Base-by-base conservation (phyloP, 1,139 yeast species). In the Yamadazyma blattariae region DNA sequence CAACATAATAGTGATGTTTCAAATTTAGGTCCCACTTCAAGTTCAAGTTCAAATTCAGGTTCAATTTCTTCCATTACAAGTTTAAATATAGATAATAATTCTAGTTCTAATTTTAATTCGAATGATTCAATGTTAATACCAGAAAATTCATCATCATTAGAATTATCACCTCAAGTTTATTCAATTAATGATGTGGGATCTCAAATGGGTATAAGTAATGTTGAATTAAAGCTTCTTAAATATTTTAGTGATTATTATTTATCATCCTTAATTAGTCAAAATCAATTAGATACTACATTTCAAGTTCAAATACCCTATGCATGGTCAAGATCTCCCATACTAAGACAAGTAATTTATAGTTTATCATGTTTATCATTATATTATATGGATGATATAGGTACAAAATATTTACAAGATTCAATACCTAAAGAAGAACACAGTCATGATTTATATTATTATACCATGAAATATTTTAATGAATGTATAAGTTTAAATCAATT, bases 351-450 rank as follows among this genome's bases (percentile, higher is more conserved):
- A 5, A 23, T 31, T 4, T 30, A 30, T n/a, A 31, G 34, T 16
- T 19, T 35, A 17, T 22, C 37, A 3, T 35, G 37, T 24, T 25
- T 35, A 32, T 16, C 23, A 8, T 21, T 35, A 7, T 35, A 35
- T 22, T 24, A 19, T 7, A 21, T 26, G 6, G 22, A 30, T 5
- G 32, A 33, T 12, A 15, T 16, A n/a, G 36, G 36, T 3, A 25
- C 9, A 12, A 22, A 14, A 8, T 29, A 21, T 15, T 18, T 29
- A n/a, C 11, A n/a, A 10, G 31, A 25, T 12, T 7, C n/a, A 10
- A n/a, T 12, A 12, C 29, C 16, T 2, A 13, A n/a, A 13, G 13
- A 11, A 21, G 4, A 21, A 7, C n/a, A n/a, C n/a, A n/a, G n/a
- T n/a, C 7, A 22, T 3, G 24, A 30, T 7, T 20, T 31, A 12